Conservation (phyloP, 1,139 yeast genomes). For the Geotrichum australiense region DNA sequence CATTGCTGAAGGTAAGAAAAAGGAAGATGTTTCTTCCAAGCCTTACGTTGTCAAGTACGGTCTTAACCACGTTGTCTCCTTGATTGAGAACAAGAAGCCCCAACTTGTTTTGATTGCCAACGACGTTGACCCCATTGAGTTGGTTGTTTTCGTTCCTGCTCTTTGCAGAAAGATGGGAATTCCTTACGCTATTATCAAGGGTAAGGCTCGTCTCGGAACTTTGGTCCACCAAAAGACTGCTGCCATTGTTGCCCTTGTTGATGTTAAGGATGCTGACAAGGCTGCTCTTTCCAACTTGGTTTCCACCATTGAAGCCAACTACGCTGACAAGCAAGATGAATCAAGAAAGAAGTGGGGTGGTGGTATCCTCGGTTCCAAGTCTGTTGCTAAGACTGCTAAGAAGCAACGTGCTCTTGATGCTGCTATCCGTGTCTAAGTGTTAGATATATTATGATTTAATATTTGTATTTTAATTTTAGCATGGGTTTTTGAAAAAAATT, state of each 20-base stretch:
- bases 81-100: conserved; percentile 97
- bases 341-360: conserved; percentile 99
- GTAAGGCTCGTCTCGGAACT: conserved; percentile 98
- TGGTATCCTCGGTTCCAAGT: conserved; percentile 94
- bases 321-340: conserved; percentile 87
- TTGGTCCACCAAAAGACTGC: conserved; percentile 96
- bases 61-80: conserved; percentile 95
- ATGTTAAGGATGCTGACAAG: conserved; percentile 89
- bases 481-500: too few species aligned
- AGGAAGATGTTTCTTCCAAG: conserved; percentile 91
- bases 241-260: conserved; percentile 94
- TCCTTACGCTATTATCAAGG: conserved; percentile 97
- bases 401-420: conserved; percentile 27
- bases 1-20: conserved; percentile 93
- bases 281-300: conserved; percentile 87
- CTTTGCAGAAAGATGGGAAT: conserved; percentile 99
- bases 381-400: conserved; percentile 66
- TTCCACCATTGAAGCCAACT: conserved; percentile 90
- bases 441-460: too few species aligned
- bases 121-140: conserved; percentile 98
- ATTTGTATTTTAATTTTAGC: too few species aligned
- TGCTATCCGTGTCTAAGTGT: conserved; percentile 17
- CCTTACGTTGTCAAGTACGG: conserved; percentile 96
- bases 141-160: conserved; percentile 95
- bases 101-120: conserved; percentile 93